A percentile compares a stretch with the other conserved stretches of the same genome.
phyloP scores from a whole-genome alignment of 116 monocot species.

The Phalaenopsis hybrid region DNA sequence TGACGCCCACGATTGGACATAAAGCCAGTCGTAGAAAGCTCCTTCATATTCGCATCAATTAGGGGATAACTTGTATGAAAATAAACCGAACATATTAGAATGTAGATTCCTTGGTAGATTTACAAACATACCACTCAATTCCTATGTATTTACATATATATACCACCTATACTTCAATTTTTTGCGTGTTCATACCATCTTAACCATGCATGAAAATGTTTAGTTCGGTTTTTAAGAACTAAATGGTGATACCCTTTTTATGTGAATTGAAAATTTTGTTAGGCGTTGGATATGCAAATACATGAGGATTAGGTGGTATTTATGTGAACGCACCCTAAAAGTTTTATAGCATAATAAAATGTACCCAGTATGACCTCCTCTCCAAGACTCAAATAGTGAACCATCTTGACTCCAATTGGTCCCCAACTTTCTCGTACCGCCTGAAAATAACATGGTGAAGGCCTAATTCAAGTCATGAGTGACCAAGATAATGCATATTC shows the following conservation, averaged over 20 bases:
- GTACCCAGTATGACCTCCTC: slow-evolving; percentile 84
- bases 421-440: slow-evolving; percentile 72
- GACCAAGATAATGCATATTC: not conserved
- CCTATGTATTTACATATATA: too few species aligned
- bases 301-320: too few species aligned
- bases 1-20: slow-evolving; percentile 98
- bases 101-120: not conserved
- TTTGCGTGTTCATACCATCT: too few species aligned
- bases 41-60: slow-evolving; percentile 98
- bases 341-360: not conserved
- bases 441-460: slow-evolving; percentile 17
- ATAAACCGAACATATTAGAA: not conserved
- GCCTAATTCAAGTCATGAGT: not conserved
- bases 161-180: too few species aligned
- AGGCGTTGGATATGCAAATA: too few species aligned
- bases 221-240: too few species aligned
- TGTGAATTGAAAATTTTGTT: too few species aligned
- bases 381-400: slow-evolving; percentile 68
- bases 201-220: too few species aligned
- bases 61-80: slow-evolving; percentile 64
- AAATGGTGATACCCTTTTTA: too few species aligned
- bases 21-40: slow-evolving; percentile 75
- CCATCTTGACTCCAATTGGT: slow-evolving; percentile 74
- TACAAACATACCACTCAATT: too few species aligned
- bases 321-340: too few species aligned